A percentile compares a stretch with the other conserved stretches of the same genome.
phyloP scores from a whole-genome alignment of 2,329 filamentous ascomycete genomes.

The Tolypocladium ophioglossoides region DNA sequence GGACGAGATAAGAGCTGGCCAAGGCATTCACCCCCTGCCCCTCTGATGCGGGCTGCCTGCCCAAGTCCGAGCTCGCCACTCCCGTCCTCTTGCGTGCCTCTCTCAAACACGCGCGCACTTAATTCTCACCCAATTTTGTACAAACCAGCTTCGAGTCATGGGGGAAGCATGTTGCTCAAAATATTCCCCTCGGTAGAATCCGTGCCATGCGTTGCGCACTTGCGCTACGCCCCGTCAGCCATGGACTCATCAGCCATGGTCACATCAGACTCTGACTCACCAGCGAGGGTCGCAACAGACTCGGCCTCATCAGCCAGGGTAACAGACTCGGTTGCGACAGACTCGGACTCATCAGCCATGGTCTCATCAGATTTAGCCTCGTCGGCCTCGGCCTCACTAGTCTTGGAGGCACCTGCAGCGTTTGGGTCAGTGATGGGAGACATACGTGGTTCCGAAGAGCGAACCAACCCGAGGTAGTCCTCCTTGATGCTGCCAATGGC shows the following conservation, averaged over 20 bases:
- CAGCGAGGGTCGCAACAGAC: not conserved
- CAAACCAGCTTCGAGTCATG: not conserved
- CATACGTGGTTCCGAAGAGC: not conserved
- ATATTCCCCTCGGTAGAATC: not conserved
- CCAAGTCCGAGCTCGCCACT: not conserved
- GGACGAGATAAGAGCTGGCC: not conserved
- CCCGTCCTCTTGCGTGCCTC: not conserved
- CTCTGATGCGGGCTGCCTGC: not conserved
- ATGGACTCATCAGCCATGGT: not conserved
- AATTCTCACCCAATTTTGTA: not conserved
- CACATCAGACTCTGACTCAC: not conserved
- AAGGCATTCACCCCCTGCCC: not conserved
- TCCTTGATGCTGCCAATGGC: constrained; percentile 96
- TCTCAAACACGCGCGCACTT: not conserved
- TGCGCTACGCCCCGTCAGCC: not conserved
- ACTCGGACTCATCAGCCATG: not conserved
- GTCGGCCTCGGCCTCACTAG: constrained; percentile 1
- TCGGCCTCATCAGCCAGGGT: not conserved
- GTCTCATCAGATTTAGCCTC: not conserved
- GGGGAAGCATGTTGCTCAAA: not conserved
- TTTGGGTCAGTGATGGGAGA: constrained; percentile 5
- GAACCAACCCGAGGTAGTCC: constrained; percentile 54
- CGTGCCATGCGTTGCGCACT: not conserved
- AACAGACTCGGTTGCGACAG: not conserved
- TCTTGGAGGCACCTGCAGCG: constrained; percentile 15